Conservation (phyloP, 108 stramenopile species). For the Nitzschia palea region DNA sequence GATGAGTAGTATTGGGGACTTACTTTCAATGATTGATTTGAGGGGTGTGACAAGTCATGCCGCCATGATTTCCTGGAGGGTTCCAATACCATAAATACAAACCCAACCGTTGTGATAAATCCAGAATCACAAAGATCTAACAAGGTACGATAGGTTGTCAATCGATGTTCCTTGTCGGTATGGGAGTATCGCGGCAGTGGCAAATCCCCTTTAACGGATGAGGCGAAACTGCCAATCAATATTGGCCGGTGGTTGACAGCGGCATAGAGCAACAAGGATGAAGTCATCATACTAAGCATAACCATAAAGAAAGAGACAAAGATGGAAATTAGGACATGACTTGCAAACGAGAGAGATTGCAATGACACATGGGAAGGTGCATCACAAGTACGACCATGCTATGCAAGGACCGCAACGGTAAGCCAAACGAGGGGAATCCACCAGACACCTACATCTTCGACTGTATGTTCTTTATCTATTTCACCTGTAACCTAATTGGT, state of each 20-base stretch:
- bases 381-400: too few species aligned
- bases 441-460: too few species aligned
- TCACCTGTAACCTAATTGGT: too few species aligned
- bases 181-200: conserved; percentile 49
- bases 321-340: too few species aligned
- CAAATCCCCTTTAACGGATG: background rate
- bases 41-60: conserved; percentile 46
- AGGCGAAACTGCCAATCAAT: background rate
- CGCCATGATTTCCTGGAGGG: conserved; percentile 51
- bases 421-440: too few species aligned
- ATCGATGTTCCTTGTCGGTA: conserved; percentile 41
- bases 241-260: background rate
- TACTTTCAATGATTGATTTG: conserved; percentile 67
- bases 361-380: too few species aligned
- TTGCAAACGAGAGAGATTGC: too few species aligned
- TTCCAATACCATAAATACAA: conserved; percentile 66
- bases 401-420: too few species aligned
- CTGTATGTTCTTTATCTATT: too few species aligned
- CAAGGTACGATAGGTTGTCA: conserved; percentile 56
- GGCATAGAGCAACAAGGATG: too few species aligned
- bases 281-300: too few species aligned
- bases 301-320: too few species aligned
- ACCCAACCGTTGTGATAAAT: conserved; percentile 64
- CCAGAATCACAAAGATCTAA: conserved; percentile 52
- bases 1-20: conserved; percentile 68